phyloP scores from a whole-genome alignment of 345 rosid genomes.

The Brassica nigra region DNA sequence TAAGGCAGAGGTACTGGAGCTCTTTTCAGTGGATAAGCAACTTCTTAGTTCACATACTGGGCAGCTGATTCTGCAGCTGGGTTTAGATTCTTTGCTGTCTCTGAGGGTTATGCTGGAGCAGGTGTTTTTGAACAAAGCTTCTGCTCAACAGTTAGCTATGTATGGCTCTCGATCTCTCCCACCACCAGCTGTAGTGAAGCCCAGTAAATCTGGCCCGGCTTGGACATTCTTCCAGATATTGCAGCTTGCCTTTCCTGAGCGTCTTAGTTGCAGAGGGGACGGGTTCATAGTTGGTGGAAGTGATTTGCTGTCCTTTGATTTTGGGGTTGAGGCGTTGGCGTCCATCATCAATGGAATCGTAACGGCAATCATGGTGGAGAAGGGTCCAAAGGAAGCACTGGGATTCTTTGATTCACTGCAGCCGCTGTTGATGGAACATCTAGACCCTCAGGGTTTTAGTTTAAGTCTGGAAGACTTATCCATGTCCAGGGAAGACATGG shows the following conservation, averaged over 20 bases:
- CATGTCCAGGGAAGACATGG: slow-evolving; percentile 48
- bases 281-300: slow-evolving; percentile 59
- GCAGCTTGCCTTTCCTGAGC: slow-evolving; percentile 68
- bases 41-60: slow-evolving; percentile 93
- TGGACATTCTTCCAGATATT: slow-evolving; percentile 84
- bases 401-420: slow-evolving; percentile 72
- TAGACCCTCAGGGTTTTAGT: slow-evolving; percentile 69
- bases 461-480: slow-evolving; percentile 71
- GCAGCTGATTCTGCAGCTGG: slow-evolving; percentile 70
- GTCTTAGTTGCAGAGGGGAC: slow-evolving; percentile 61
- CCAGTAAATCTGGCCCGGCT: slow-evolving; percentile 42
- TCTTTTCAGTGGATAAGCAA: slow-evolving; percentile 91
- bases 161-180: slow-evolving; percentile 64
- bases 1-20: slow-evolving; percentile 93
- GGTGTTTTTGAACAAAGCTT: slow-evolving; percentile 51
- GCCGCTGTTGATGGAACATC: slow-evolving; percentile 81
- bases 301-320: slow-evolving; percentile 55
- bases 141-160: slow-evolving; percentile 79
- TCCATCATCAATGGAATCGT: slow-evolving; percentile 63
- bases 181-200: slow-evolving; percentile 64
- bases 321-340: slow-evolving; percentile 46
- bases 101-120: slow-evolving; percentile 61
- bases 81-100: slow-evolving; percentile 74
- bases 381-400: slow-evolving; percentile 73
- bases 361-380: slow-evolving; percentile 63